Evolutionary conservation across 2,329 filamentous ascomycete genomes (phyloP).

Genomic region (Neonectria faginata): DNA sequence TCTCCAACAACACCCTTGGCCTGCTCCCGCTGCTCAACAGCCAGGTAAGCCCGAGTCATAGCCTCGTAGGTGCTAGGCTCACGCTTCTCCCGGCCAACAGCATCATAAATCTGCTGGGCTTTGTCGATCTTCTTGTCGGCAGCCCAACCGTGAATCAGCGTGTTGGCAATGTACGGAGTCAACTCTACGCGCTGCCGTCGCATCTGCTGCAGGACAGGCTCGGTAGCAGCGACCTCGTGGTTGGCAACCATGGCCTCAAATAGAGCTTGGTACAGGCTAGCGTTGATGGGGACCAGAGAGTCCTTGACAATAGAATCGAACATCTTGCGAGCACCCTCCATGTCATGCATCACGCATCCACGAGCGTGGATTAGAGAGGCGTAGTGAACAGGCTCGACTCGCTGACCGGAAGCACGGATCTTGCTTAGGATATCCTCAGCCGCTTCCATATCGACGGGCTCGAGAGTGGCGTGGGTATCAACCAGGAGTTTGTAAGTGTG

Average conservation of each 20-base stretch:
- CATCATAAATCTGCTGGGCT: conserved; percentile 81
- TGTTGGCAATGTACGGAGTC: conserved; percentile 98
- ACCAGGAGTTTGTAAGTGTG: conserved; percentile 99
- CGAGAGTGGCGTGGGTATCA: conserved; percentile 93
- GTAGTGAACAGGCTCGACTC: conserved; percentile 93
- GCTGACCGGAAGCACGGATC: conserved; percentile 79
- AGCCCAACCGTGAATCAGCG: conserved; percentile 96
- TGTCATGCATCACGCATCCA: conserved; percentile 92
- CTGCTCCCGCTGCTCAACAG: conserved; percentile 80
- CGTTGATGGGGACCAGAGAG: conserved; percentile 74
- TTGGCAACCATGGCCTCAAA: conserved; percentile 98
- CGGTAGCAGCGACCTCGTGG: conserved; percentile 81
- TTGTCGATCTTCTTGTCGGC: conserved; percentile 83
- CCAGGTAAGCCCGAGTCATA: conserved; percentile 94
- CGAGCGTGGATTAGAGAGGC: conserved; percentile 95
- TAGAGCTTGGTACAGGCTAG: conserved; percentile 95
- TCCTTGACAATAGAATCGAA: conserved; percentile 85
- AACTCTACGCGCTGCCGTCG: conserved; percentile 78
- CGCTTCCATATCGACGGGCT: conserved; percentile 88
- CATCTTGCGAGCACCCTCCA: conserved; percentile 82
- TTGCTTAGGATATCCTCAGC: conserved; percentile 85
- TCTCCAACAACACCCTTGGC: conserved; percentile 87
- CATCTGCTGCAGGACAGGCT: conserved; percentile 83
- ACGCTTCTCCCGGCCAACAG: conserved; percentile 80
- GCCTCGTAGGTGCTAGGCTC: conserved; percentile 99